phyloP scores from a whole-genome alignment of 2,329 filamentous ascomycete genomes.

The Fusarium sp. region DNA sequence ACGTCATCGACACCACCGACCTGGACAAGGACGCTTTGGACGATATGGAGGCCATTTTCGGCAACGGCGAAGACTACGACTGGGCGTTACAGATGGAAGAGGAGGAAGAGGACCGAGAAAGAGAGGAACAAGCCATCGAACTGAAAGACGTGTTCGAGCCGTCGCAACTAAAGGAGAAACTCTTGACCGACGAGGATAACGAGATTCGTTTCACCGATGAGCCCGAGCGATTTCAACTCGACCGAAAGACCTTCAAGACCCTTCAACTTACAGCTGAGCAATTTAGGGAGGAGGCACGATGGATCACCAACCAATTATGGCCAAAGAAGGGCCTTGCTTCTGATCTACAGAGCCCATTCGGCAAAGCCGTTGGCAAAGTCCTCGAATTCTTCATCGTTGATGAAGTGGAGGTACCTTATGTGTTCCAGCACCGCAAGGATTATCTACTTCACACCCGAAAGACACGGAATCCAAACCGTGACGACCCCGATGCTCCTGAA shows the following conservation, averaged over 20 bases:
- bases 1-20: conserved; percentile 80
- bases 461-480: conserved; percentile 65
- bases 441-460: conserved; percentile 92
- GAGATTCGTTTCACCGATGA: conserved; percentile 87
- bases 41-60: conserved; percentile 96
- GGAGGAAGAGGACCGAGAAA: conserved; percentile 79
- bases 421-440: conserved; percentile 97
- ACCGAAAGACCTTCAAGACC: conserved; percentile 87
- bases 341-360: conserved; percentile 83
- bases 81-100: conserved; percentile 93
- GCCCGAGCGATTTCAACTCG: conserved; percentile 92
- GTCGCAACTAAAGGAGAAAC: conserved; percentile 90
- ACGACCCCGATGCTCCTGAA: conserved; percentile 75
- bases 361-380: conserved; percentile 88
- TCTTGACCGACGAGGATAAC: conserved; percentile 96
- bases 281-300: conserved; percentile 87
- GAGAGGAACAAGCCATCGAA: conserved; percentile 85
- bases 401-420: conserved; percentile 94
- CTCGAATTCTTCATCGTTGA: conserved; percentile 95
- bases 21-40: conserved; percentile 93
- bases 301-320: conserved; percentile 91
- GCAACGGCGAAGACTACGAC: conserved; percentile 93
- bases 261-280: conserved; percentile 83
- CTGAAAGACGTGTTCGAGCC: conserved; percentile 99
- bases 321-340: conserved; percentile 80